Evolutionary conservation across 1,139 yeast species (phyloP).

Genomic region (Diutina mesorugosa): DNA sequence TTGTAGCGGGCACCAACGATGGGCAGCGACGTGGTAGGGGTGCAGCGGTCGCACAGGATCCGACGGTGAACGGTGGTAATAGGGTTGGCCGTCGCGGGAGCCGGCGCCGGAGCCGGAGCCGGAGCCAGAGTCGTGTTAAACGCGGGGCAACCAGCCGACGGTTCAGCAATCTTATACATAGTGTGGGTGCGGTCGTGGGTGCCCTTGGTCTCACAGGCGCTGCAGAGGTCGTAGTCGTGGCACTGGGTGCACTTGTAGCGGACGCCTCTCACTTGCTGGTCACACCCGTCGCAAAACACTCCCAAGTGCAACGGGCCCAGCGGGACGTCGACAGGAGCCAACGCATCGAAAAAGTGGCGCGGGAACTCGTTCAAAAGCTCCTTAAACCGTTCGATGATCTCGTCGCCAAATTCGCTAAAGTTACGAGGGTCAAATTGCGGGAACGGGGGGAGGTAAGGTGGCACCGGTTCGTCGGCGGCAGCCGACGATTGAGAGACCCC

Average conservation of each 20-base stretch:
- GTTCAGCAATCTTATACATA: constrained; percentile 13
- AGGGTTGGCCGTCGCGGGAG: constrained; percentile 8
- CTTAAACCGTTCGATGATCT: neutral
- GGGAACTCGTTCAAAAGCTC: neutral
- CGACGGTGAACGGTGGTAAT: constrained; percentile 5
- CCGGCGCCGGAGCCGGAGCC: constrained; percentile 6
- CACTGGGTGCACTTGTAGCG: constrained; percentile 1
- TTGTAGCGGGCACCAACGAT: constrained; percentile 39
- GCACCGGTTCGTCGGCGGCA: constrained; percentile 9
- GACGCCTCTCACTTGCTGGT: neutral
- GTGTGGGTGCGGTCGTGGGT: neutral
- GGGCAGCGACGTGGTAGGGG: constrained; percentile 15
- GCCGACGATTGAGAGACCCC: constrained; percentile 2
- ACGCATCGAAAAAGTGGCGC: neutral
- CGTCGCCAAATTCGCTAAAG: neutral
- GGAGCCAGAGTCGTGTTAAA: no score
- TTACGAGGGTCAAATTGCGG: neutral
- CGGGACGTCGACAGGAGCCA: neutral
- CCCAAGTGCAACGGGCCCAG: neutral
- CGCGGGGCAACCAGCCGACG: constrained; percentile 7
- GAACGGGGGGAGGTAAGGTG: neutral
- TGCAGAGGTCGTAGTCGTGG: constrained; percentile 1
- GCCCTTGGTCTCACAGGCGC: neutral
- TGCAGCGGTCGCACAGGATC: constrained; percentile 31
- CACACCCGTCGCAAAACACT: neutral